Percentiles rank a stretch among this genome's conserved stretches.
These are phyloP conservation scores for Populus davidiana DNA, from an alignment of 345 rosid genomes.

Conservation along the genomic window DNA sequence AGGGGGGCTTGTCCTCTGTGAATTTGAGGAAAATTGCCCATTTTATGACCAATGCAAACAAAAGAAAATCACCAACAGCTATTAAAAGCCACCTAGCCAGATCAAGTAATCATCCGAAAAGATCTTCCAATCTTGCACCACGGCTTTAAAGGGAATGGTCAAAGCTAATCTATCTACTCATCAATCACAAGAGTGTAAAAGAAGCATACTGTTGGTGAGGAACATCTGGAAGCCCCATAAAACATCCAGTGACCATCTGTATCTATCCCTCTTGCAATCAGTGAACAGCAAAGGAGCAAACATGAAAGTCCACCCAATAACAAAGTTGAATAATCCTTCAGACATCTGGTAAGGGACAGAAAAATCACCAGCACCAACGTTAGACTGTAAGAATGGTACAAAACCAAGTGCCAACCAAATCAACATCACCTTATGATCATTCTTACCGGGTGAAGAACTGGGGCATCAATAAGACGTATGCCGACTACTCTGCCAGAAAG, in stretches of 20 bases:
- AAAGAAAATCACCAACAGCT: background rate
- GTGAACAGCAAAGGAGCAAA: slow-evolving; percentile 92
- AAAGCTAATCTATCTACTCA: background rate
- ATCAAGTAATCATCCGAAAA: background rate
- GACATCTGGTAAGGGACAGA: slow-evolving; percentile 45
- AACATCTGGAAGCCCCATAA: slow-evolving; percentile 94
- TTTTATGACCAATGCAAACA: background rate
- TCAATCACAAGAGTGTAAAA: slow-evolving; percentile 13
- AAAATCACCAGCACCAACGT: background rate
- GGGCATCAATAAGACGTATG: slow-evolving; percentile 61
- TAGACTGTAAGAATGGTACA: background rate
- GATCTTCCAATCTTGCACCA: background rate
- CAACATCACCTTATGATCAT: slow-evolving; percentile 9
- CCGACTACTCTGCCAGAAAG: slow-evolving; percentile 75
- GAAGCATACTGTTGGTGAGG: slow-evolving; percentile 76
- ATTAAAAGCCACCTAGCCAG: background rate
- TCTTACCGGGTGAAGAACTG: slow-evolving; percentile 84
- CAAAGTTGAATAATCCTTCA: slow-evolving; percentile 95
- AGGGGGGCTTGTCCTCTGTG: background rate
- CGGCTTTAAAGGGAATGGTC: background rate
- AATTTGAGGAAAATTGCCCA: background rate
- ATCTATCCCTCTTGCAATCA: slow-evolving; percentile 71
- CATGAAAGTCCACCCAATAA: slow-evolving; percentile 95
- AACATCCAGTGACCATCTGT: slow-evolving; percentile 65
- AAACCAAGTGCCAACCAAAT: background rate